Percentiles rank a stretch among this genome's conserved stretches.
These are phyloP conservation scores for Euphorbia peplus DNA, from an alignment of 345 rosid species.

Conservation along the genomic window DNA sequence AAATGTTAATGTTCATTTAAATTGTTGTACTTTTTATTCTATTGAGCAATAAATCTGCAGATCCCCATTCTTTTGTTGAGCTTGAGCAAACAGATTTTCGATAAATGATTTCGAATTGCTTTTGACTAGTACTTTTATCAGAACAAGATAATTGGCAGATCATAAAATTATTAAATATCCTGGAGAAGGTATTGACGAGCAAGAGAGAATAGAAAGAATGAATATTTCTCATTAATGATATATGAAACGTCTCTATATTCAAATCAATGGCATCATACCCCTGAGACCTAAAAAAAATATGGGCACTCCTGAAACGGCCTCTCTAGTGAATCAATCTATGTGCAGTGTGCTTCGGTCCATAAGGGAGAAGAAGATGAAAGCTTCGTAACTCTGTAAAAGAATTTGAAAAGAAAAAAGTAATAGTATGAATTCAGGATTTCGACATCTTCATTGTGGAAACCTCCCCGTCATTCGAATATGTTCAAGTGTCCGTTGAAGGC, in stretches of 20 bases:
- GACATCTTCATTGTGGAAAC: conserved; percentile 57
- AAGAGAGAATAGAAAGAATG: conserved; percentile 7
- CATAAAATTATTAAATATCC: background rate
- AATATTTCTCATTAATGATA: conserved; percentile 1
- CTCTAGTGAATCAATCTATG: conserved; percentile 9
- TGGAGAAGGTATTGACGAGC: background rate
- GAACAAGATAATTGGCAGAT: background rate
- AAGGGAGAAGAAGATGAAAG: conserved; percentile 8
- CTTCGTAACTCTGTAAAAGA: conserved; percentile 1
- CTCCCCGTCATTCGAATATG: conserved; percentile 79
- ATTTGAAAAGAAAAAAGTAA: conserved; percentile 3
- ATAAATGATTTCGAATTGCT: background rate
- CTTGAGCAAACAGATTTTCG: background rate
- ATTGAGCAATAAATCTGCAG: background rate
- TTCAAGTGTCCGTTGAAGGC: conserved; percentile 73
- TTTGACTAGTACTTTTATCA: too few species aligned
- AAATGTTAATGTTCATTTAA: background rate
- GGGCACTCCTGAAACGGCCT: conserved; percentile 4
- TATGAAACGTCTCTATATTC: conserved; percentile 1
- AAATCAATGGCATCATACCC: conserved; percentile 11
- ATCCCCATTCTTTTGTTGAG: background rate
- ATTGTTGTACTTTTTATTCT: background rate
- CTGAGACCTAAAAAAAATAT: conserved; percentile 2
- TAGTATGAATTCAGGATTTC: background rate
- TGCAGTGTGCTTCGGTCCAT: conserved; percentile 19